These are phyloP conservation scores for Naganishia antarctica DNA, from an alignment of 768 basidiomycete species.

Conservation along the genomic window DNA sequence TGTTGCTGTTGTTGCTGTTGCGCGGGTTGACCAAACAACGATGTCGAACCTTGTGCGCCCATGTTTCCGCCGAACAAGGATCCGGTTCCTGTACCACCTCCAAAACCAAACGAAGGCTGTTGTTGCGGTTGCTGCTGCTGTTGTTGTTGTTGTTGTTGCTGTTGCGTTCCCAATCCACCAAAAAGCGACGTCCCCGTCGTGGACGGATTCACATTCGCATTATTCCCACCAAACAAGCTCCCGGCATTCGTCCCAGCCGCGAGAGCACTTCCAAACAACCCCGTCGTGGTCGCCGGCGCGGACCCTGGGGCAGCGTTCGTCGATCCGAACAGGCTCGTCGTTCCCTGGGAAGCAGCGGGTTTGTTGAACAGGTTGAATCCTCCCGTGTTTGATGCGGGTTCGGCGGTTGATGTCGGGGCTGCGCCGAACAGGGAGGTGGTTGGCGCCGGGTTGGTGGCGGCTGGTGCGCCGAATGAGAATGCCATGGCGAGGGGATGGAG, in stretches of 20 bases:
- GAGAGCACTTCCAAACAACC: not conserved
- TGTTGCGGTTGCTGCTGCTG: slow-evolving; percentile 22
- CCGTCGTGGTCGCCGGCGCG: not conserved
- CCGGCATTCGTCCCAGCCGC: not conserved
- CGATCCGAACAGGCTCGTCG: slow-evolving; percentile 11
- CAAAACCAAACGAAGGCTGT: too few relatives aligned
- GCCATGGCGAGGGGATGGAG: not conserved
- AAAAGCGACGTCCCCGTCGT: slow-evolving; percentile 5
- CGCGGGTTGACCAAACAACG: slow-evolving; percentile 4
- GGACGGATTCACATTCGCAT: not conserved
- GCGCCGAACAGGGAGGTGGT: slow-evolving; percentile 8
- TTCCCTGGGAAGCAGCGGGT: not conserved
- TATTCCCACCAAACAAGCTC: not conserved
- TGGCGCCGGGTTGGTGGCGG: not conserved
- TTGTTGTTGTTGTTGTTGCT: slow-evolving; percentile 19
- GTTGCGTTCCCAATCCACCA: not conserved
- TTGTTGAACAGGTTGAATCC: slow-evolving; percentile 19
- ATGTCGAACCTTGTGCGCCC: not conserved
- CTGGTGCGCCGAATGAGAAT: slow-evolving; percentile 23
- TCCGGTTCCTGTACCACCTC: not conserved
- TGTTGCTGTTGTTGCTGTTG: slow-evolving; percentile 17
- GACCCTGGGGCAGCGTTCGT: not conserved
- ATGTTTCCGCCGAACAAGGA: not conserved
- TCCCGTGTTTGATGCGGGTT: too few relatives aligned
- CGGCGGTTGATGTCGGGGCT: too few relatives aligned